These are phyloP conservation scores for Starmerella stellata DNA, from an alignment of 805 yeast species.

Conservation along the genomic window DNA sequence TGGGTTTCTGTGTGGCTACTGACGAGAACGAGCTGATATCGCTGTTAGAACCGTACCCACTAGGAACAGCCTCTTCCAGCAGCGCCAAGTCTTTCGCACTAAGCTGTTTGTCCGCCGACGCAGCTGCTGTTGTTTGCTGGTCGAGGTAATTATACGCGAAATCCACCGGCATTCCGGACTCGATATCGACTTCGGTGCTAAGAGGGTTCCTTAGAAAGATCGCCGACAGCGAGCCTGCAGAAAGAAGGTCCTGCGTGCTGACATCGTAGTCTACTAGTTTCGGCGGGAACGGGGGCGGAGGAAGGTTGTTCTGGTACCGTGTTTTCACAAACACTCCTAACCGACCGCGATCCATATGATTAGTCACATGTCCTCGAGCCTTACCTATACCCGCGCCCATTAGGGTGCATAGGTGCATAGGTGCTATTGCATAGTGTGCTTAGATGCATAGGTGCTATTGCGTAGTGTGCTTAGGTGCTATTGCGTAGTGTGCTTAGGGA, in stretches of 20 bases:
- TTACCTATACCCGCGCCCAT: too few species aligned
- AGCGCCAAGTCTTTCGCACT: slow-evolving; percentile 65
- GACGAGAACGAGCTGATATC: neutral
- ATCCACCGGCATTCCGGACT: slow-evolving; percentile 62
- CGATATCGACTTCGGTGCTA: slow-evolving; percentile 39
- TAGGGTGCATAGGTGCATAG: too few species aligned
- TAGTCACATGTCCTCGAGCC: too few species aligned
- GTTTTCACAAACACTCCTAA: slow-evolving; percentile 42
- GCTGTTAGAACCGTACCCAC: slow-evolving; percentile 10
- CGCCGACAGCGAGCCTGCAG: slow-evolving; percentile 45
- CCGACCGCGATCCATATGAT: slow-evolving; percentile 1
- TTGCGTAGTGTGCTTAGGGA: too few species aligned
- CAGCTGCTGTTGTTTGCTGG: slow-evolving; percentile 29
- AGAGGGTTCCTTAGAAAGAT: slow-evolving; percentile 12
- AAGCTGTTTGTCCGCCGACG: slow-evolving; percentile 29
- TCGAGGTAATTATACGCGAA: slow-evolving; percentile 33
- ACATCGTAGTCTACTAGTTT: slow-evolving; percentile 44
- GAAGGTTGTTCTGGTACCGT: slow-evolving; percentile 69
- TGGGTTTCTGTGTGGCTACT: neutral
- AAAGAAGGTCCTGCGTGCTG: slow-evolving; percentile 30
- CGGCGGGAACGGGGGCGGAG: slow-evolving; percentile 88
- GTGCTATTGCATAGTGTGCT: too few species aligned
- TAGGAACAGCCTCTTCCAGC: slow-evolving; percentile 58
- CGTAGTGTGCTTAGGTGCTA: too few species aligned
- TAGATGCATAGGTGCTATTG: too few species aligned